Percentiles rank a stretch among this genome's conserved stretches.
phyloP scores from a whole-genome alignment of 148 eudicot genomes.

The Spergularia bocconei region DNA sequence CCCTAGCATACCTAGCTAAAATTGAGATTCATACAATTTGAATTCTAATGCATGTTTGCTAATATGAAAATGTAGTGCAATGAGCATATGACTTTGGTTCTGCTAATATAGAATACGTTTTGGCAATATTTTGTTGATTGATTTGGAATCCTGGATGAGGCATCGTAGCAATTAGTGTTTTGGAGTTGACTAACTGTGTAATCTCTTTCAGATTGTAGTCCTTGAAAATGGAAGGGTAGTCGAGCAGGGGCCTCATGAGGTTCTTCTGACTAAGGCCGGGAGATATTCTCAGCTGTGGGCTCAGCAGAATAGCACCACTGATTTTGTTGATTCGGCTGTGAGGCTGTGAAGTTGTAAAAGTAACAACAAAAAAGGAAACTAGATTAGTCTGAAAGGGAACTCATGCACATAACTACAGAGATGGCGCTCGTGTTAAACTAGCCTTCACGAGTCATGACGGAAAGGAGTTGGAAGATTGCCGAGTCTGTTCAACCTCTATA shows the following conservation, averaged over 20 bases:
- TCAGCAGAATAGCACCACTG: constrained; percentile 76
- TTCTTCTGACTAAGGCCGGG: constrained; percentile 62
- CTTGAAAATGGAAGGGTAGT: constrained; percentile 90
- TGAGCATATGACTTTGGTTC: neutral
- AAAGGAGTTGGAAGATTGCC: neutral
- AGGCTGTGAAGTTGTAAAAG: constrained; percentile 37
- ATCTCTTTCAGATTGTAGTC: constrained; percentile 64
- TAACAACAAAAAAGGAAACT: neutral
- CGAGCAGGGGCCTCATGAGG: constrained; percentile 93
- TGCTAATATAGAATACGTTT: neutral
- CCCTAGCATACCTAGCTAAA: too few species aligned
- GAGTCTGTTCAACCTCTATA: neutral
- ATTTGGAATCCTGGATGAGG: neutral
- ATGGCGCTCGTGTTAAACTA: neutral
- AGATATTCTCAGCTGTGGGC: constrained; percentile 97
- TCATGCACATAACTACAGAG: neutral
- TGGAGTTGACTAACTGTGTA: constrained; percentile 8
- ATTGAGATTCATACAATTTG: too few species aligned
- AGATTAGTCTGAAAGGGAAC: neutral
- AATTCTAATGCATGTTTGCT: too few species aligned
- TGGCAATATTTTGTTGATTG: neutral
- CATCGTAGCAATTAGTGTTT: neutral
- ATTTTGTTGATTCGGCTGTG: constrained; percentile 48
- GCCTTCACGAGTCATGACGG: neutral
- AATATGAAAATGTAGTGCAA: too few species aligned